Base-by-base conservation (phyloP, 1,284 basidiomycete genomes). In the Heterobasidion parviporum region DNA sequence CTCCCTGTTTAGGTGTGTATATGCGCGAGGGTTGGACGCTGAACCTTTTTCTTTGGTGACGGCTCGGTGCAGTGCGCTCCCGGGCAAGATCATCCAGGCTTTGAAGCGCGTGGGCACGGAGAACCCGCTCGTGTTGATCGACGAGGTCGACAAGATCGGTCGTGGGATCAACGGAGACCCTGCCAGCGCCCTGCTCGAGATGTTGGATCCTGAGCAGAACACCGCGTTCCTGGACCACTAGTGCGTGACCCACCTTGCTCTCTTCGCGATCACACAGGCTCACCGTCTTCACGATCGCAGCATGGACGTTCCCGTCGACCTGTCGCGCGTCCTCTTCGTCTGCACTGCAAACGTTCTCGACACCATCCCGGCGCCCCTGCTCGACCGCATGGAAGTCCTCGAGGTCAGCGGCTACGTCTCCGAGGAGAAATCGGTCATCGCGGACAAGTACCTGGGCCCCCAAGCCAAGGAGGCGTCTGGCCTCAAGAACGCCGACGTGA, bases 61-160 rank as follows among this genome's bases (percentile, higher is more conserved):
- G n/a, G 5, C n/a, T 12, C n/a, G 38, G 45, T 47, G 64, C 58
- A 90, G 89, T 52, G 94, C 94, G 0, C 83, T 99, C 64, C 96
- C 96, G 0, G 95, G 96, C 53, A 99, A 99, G 79, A 95, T 98
- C 56, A 96, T 98, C 56, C 95, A 98, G 71, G 96, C 96, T 1
- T 73, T 99, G 58, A 98, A 98, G 74, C 89, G 96, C 60, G 94
- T 98, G 14, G 93, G 93, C 36, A 96, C 93, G 4, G 95, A 98
- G 74, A 99, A 99, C 69, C 96, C 96, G 1, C 79, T 99, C 16
- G 92, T 96, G 16, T 75, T 99, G 52, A 98, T 99, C 61, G 96
- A 99, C 66, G 96, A 99, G 71, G 92, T 99, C 26, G 96, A 99
- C 78, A 99, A 99, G 80, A 94, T 99, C 59, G 94, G 94, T n/a